These are phyloP conservation scores for Flaveria linearis DNA, from an alignment of 129 eudicot species.

Conservation along the genomic window DNA sequence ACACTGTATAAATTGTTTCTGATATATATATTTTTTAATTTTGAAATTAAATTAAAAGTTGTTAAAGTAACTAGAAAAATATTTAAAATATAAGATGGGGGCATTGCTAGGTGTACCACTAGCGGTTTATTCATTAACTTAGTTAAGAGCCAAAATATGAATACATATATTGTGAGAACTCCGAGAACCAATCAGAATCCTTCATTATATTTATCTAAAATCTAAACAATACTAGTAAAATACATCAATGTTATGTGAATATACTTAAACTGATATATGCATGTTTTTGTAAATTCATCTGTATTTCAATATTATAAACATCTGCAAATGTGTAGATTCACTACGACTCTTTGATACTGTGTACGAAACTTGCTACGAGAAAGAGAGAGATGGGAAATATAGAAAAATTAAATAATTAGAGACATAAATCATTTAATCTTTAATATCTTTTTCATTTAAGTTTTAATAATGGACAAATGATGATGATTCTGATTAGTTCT, in stretches of 20 bases:
- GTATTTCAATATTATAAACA: background rate
- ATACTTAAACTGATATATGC: background rate
- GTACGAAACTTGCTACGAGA: background rate
- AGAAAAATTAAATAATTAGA: background rate
- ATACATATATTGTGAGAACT: background rate
- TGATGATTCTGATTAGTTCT: background rate
- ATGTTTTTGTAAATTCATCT: background rate
- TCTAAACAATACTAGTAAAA: background rate
- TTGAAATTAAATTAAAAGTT: background rate
- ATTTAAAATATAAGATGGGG: conserved; percentile 10
- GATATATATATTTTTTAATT: background rate
- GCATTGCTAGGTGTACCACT: conserved; percentile 20
- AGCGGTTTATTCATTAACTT: conserved; percentile 22
- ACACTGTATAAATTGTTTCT: background rate
- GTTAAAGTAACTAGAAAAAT: background rate
- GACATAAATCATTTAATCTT: background rate
- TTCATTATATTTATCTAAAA: background rate
- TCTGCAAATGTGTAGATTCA: background rate
- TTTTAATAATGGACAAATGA: background rate
- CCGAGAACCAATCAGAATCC: background rate
- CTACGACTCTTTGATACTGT: background rate
- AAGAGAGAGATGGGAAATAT: background rate
- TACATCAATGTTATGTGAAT: background rate
- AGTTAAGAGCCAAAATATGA: background rate
- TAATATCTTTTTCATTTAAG: background rate